Conservation (phyloP, 495 filamentous ascomycete species). For the Rostrohypoxylon terebratum region DNA sequence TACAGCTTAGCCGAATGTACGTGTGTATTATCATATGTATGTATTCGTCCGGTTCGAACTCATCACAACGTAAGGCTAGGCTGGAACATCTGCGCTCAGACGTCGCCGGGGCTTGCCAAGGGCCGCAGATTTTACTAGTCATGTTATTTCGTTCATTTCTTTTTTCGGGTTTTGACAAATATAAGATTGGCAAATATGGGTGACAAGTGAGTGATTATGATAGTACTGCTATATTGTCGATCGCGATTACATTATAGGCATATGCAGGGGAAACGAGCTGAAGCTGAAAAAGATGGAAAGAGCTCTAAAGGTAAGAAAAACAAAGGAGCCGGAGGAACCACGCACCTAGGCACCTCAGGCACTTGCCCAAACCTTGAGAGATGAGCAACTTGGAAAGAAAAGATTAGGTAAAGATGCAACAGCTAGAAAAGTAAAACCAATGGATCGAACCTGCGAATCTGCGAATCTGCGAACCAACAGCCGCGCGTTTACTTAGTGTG, state of each 20-base stretch:
- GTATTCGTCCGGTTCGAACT: conserved; percentile 18
- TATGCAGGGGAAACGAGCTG: neutral
- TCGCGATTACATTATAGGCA: neutral
- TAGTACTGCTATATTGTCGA: neutral
- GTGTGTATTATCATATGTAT: neutral
- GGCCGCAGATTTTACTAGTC: conserved; percentile 23
- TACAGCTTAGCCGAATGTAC: conserved; percentile 23
- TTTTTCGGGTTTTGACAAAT: neutral
- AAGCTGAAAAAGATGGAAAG: neutral
- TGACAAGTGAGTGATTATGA: neutral
- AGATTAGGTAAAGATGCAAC: neutral
- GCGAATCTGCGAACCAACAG: conserved; percentile 33
- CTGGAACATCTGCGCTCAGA: conserved; percentile 13
- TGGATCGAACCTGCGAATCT: conserved; percentile 18
- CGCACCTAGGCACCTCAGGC: too few species aligned
- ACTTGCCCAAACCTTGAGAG: too few species aligned
- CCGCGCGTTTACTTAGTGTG: conserved; percentile 43
- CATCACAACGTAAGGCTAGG: conserved; percentile 22
- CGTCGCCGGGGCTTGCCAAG: neutral
- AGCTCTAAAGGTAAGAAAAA: neutral
- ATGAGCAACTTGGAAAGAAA: too few species aligned
- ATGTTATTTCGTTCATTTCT: conserved; percentile 21
- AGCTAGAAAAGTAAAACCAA: neutral
- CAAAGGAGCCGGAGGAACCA: neutral
- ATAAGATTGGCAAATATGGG: neutral